phyloP scores from a whole-genome alignment of 2,329 filamentous ascomycete genomes.

The Pseudogymnoascus sp. region DNA sequence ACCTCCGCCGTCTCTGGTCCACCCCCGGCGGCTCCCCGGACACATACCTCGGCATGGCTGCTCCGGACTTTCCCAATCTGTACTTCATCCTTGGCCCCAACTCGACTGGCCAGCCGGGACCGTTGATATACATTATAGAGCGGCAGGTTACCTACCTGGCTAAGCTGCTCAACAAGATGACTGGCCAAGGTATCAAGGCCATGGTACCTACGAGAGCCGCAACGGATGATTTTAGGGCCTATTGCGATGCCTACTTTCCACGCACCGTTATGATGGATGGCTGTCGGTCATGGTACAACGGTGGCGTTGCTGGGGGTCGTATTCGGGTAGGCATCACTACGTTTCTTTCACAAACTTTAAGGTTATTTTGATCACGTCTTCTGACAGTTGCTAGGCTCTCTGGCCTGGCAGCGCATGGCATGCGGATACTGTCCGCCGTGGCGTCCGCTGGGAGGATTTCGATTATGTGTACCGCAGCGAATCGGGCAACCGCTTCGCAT shows the following conservation, averaged over 20 bases:
- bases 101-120: conserved; percentile 26
- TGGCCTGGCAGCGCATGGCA: conserved; percentile 59
- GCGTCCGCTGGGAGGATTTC: conserved; percentile 51
- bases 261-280: conserved; percentile 51
- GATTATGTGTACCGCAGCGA: conserved; percentile 33
- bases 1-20: conserved; percentile 19
- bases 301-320: conserved; percentile 54
- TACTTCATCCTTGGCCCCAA: conserved; percentile 12
- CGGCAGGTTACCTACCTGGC: conserved; percentile 60
- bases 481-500: conserved; percentile 37
- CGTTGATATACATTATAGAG: conserved; percentile 57
- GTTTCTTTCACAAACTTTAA: no score
- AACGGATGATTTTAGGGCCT: conserved; percentile 54
- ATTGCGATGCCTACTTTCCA: conserved; percentile 47
- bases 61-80: conserved; percentile 12
- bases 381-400: no score
- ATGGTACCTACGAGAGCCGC: conserved; percentile 40
- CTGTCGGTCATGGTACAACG: conserved; percentile 67
- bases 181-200: conserved; percentile 43
- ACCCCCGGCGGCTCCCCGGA: background rate
- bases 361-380: no score
- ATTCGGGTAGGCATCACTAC: conserved; percentile 40
- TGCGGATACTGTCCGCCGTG: conserved; percentile 48
- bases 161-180: conserved; percentile 46
- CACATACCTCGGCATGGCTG: conserved; percentile 9